phyloP scores from a whole-genome alignment of 139 green algal genomes.

The Asterochloris sp. region DNA sequence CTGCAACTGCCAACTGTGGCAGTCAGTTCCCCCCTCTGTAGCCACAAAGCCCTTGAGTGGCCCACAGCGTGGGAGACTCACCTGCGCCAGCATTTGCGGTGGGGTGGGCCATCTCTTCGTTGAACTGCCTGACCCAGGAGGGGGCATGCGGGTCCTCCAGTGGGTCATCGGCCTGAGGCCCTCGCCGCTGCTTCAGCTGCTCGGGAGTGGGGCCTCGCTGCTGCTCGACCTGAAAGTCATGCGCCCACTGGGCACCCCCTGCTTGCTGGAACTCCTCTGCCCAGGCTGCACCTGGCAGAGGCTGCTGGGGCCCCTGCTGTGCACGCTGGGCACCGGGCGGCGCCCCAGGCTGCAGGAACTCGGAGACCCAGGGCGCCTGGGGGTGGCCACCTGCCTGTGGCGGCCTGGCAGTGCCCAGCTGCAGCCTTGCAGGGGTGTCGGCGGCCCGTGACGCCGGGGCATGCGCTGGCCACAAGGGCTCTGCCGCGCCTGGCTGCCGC shows the following conservation, averaged over 20 bases:
- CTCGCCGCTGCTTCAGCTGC: conserved; percentile 2
- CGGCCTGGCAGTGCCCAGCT: too few species aligned
- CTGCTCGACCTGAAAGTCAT: background rate
- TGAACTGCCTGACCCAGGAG: conserved; percentile 25
- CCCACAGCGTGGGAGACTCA: background rate
- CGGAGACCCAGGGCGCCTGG: background rate
- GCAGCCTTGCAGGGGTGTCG: too few species aligned
- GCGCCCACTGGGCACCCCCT: background rate
- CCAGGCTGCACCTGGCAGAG: background rate
- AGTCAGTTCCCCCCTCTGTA: too few species aligned
- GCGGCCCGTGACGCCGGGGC: too few species aligned
- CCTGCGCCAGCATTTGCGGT: background rate
- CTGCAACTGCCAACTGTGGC: too few species aligned
- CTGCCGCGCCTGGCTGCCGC: too few species aligned
- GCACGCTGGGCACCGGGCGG: background rate
- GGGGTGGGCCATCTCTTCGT: conserved; percentile 3
- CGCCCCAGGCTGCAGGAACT: background rate
- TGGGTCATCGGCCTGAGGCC: conserved; percentile 18
- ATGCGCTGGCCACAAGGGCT: too few species aligned
- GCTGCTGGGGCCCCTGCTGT: background rate
- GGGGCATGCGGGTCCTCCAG: conserved; percentile 16
- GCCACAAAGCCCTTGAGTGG: too few species aligned
- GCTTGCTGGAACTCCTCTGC: background rate
- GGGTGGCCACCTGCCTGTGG: background rate
- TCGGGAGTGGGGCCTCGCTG: conserved; percentile 3